Percentiles rank a stretch among this genome's conserved stretches.
Evolutionary conservation across 2,329 filamentous ascomycete species (phyloP).

Genomic region (Fusarium devonianum): DNA sequence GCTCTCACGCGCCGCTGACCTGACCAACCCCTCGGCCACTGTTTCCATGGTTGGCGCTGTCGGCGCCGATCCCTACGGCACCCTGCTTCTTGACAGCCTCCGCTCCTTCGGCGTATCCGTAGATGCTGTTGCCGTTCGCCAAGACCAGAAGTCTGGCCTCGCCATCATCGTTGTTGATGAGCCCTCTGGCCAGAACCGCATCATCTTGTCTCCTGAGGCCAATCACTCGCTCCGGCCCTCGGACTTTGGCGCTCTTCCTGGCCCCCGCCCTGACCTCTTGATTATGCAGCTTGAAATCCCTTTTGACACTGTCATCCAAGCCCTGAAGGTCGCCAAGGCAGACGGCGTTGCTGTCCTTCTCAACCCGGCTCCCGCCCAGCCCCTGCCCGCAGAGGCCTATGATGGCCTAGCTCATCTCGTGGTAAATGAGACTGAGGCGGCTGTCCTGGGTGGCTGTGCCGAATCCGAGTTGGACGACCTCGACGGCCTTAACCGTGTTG

Average conservation of each 20-base stretch:
- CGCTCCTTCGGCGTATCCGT: constrained; percentile 68
- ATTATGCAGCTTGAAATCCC: constrained; percentile 84
- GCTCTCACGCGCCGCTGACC: constrained; percentile 66
- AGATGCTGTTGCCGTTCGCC: constrained; percentile 55
- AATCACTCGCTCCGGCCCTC: constrained; percentile 61
- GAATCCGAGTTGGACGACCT: constrained; percentile 58
- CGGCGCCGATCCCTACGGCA: constrained; percentile 71
- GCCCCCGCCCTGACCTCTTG: constrained; percentile 64
- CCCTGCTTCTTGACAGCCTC: constrained; percentile 65
- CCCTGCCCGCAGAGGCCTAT: constrained; percentile 72
- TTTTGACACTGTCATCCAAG: constrained; percentile 67
- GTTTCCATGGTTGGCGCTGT: constrained; percentile 80
- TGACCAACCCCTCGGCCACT: constrained; percentile 46
- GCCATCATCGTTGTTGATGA: constrained; percentile 80
- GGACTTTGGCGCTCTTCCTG: constrained; percentile 46
- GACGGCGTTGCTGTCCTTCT: constrained; percentile 71
- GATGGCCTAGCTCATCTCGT: constrained; percentile 77
- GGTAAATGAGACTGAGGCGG: constrained; percentile 90
- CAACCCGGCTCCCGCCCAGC: constrained; percentile 82
- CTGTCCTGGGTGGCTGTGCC: constrained; percentile 68
- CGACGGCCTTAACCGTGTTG: constrained; percentile 56
- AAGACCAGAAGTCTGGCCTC: constrained; percentile 67
- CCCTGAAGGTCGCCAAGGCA: constrained; percentile 59
- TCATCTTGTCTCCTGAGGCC: constrained; percentile 75
- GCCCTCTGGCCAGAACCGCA: constrained; percentile 76